Evolutionary conservation across 2,329 filamentous ascomycete species (phyloP).

Genomic region (Xylaria arbuscula): DNA sequence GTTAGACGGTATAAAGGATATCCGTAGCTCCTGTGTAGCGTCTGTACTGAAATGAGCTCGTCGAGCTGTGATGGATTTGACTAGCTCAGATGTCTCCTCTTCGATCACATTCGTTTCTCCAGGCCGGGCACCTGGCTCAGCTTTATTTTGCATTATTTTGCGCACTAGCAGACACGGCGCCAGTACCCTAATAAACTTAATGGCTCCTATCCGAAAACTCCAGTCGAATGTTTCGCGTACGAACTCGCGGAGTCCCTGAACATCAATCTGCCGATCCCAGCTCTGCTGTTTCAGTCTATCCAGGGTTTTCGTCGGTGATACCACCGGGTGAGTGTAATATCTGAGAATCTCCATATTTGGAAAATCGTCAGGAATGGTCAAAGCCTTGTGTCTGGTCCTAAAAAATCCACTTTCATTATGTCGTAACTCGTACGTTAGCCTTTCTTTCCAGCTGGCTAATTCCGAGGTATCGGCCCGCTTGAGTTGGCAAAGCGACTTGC

Average conservation of each 20-base stretch:
- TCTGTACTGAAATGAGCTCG: conserved; percentile 80
- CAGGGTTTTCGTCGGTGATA: conserved; percentile 72
- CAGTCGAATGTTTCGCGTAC: conserved; percentile 86
- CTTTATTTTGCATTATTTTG: conserved; percentile 60
- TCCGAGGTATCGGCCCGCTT: conserved; percentile 68
- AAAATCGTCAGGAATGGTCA: conserved; percentile 83
- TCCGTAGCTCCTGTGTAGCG: conserved; percentile 77
- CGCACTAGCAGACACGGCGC: conserved; percentile 79
- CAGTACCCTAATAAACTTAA: conserved; percentile 84
- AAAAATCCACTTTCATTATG: conserved; percentile 89
- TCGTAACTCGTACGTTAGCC: conserved; percentile 77
- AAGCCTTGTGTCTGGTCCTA: conserved; percentile 75
- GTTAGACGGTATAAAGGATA: conserved; percentile 80
- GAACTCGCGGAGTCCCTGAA: conserved; percentile 76
- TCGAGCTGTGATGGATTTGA: conserved; percentile 74
- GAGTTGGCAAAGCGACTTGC: conserved; percentile 76
- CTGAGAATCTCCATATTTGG: conserved; percentile 81
- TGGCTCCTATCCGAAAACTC: conserved; percentile 79
- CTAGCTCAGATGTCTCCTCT: conserved; percentile 62
- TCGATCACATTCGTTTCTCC: conserved; percentile 52
- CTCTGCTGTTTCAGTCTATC: conserved; percentile 64
- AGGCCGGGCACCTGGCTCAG: conserved; percentile 44
- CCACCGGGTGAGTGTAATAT: conserved; percentile 88
- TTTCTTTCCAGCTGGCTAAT: conserved; percentile 76
- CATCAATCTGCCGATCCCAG: conserved; percentile 74